Evolutionary conservation across 1,284 basidiomycete genomes (phyloP), one percentile per base, ranked within the genome.

Genomic region (Ganoderma lucidum): DNA sequence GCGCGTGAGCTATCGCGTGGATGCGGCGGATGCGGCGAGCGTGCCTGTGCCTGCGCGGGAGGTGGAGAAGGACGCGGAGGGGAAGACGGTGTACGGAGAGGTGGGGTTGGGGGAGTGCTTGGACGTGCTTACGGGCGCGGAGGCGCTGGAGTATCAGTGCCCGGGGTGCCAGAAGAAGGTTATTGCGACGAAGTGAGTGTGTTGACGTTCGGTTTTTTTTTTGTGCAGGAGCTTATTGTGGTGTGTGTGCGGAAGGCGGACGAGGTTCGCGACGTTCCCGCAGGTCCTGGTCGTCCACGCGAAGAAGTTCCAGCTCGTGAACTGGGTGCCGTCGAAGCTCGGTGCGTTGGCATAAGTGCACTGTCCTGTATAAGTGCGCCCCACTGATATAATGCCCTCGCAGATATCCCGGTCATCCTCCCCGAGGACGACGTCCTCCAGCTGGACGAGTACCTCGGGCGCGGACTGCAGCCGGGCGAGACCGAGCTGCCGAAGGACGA

Each of bases 241-340:
- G 6, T 17, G 3, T 32, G 5, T 5, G 12, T 64, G 14, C 37
- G 15, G 28, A 62, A 96, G 92, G 81, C 90, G 86, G 77, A 88
- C 87, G 9, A 89, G 87, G 41, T 94, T 99, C 75, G 88, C 93
- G 6, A 93, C 94, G 0, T 96, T 97, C 85, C 97, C 97, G 0
- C 87, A 96, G 32, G 90, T 96, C 2, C 86, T 99, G 0, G 91
- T 97, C 5, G 80, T 99, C 0, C 97, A 98, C 75, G 93, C 96
- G 65, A 95, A 95, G 76, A 97, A 98, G 76, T 99, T 99, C 84
- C 95, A 97, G 81, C 88, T 98, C 6, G 91, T 97, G 65, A 97
- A 97, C 77, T 99, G 97, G 97, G 96, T 99, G 3, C 97, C 98
- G 0, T 89, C 93, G 6, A 99, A 99, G 80, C 88, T 99, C 44